A percentile compares a stretch with the other conserved stretches of the same genome.
phyloP scores from a whole-genome alignment of 2,329 filamentous ascomycete species.

The Gliomastix tumulicola region DNA sequence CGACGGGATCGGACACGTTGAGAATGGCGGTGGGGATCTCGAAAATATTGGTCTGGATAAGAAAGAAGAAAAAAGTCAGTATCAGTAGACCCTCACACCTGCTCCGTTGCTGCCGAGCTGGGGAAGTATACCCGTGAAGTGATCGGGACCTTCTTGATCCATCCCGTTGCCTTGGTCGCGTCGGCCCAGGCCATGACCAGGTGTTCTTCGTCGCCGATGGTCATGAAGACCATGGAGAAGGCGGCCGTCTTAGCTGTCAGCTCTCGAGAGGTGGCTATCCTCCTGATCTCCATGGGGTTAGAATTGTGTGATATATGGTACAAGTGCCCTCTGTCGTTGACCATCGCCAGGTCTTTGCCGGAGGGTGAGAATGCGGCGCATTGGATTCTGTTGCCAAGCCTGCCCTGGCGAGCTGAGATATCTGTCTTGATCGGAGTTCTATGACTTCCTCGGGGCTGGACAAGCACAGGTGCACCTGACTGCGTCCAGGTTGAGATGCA shows the following conservation, averaged over 20 bases:
- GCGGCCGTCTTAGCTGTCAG: conserved; percentile 26
- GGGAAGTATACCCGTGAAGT: conserved; percentile 5
- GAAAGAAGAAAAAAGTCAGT: too few species aligned
- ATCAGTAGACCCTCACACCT: too few species aligned
- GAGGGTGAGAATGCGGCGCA: conserved; percentile 28
- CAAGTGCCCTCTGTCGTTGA: conserved; percentile 30
- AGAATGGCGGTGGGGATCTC: not conserved
- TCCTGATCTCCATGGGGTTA: conserved; percentile 25
- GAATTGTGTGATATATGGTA: conserved; percentile 29
- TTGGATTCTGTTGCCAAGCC: conserved; percentile 28
- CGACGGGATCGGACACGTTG: too few species aligned
- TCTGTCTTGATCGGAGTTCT: conserved; percentile 23
- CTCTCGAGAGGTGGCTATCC: conserved; percentile 24
- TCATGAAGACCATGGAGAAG: conserved; percentile 29
- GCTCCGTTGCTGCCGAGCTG: too few species aligned
- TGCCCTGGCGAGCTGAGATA: conserved; percentile 16
- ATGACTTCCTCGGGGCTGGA: conserved; percentile 27
- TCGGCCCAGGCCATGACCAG: conserved; percentile 32
- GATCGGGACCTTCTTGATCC: conserved; percentile 19
- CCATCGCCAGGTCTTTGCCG: conserved; percentile 27
- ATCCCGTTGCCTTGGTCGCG: conserved; percentile 19
- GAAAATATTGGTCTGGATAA: too few species aligned
- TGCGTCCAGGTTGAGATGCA: conserved; percentile 34
- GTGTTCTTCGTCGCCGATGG: conserved; percentile 23
- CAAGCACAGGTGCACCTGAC: conserved; percentile 27